These are phyloP conservation scores for Aspergillus awamori DNA, from an alignment of 2,329 filamentous ascomycete species.

Conservation along the genomic window DNA sequence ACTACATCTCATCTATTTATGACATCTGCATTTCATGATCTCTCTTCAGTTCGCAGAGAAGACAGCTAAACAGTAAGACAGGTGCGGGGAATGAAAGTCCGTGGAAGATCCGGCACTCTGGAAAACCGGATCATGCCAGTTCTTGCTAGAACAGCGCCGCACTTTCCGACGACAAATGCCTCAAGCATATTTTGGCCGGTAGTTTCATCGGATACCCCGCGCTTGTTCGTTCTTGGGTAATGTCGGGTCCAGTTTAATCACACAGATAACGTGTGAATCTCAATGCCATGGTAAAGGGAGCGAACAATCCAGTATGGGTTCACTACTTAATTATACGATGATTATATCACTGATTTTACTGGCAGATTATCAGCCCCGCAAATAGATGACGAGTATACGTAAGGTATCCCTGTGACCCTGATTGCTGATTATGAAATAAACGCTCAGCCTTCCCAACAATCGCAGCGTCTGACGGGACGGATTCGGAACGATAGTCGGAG, in stretches of 20 bases:
- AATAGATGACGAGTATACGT: not conserved
- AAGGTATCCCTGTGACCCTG: slow-evolving; percentile 24
- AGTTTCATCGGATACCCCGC: slow-evolving; percentile 40
- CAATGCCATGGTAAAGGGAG: not conserved
- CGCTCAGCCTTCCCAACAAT: slow-evolving; percentile 10
- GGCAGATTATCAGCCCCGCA: not conserved
- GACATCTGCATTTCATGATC: not conserved
- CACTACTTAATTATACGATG: not conserved
- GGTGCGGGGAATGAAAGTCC: not conserved
- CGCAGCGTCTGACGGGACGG: not conserved
- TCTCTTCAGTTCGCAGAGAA: not conserved
- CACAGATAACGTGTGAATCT: not conserved
- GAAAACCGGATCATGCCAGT: not conserved
- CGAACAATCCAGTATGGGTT: not conserved
- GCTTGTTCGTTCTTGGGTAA: slow-evolving; percentile 36
- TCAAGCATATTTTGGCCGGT: slow-evolving; percentile 30
- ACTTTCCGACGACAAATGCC: slow-evolving; percentile 34
- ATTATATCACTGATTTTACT: too few species aligned
- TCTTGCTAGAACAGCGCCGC: slow-evolving; percentile 29
- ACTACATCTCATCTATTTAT: not conserved
- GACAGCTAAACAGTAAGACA: not conserved
- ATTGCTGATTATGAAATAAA: slow-evolving; percentile 35
- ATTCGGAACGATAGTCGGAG: slow-evolving; percentile 1
- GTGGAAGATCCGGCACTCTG: not conserved
- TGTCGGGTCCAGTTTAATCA: slow-evolving; percentile 26